Base-by-base conservation (phyloP, 2,329 filamentous ascomycete genomes). In the Colletotrichum orbiculare region DNA sequence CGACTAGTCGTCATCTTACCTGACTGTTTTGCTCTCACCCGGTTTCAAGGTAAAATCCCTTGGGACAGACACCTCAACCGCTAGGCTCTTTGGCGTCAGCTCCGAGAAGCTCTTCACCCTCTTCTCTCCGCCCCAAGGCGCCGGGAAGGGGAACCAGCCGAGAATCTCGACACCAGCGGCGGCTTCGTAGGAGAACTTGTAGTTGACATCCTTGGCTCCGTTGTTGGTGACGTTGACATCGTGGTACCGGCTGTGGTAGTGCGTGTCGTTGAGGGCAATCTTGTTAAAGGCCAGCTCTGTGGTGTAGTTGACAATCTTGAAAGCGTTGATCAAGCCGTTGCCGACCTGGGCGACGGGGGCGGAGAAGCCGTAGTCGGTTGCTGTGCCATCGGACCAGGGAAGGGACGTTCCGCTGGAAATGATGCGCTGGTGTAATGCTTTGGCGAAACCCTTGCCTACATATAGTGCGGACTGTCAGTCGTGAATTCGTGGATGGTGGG, bases 201-300 rank as follows among this genome's bases (percentile, higher is more conserved):
- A 81, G 39, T 70, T 74, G 37, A 77, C 69, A 8, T 72, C 69
- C 38, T 72, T 68, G 34, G 69, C 68, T 38, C 73, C 78, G 33
- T 72, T 72, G 69, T 82, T 82, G 47, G 72, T 76, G 59, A 82
- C 73, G 43, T 61, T 66, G n/a, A 73, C 53, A 2, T 69, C 59
- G 64, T 70, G 67, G 38, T 69, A 68, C 37, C 61, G 68, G 35
- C 72, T 71, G 64, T 82, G 78, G 65, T 79, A 69, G 39, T 74
- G 73, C 3, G 80, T 82, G 63, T 83, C 81, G 60, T 83, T 83
- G 64, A 83, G 76, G 10, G 74, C 73, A 38, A 83, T 74, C 64
- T 76, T 79, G 37, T 76, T 74, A 5, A 76, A 77, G 10, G 74
- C 73, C 37, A 83, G 69, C 11, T 70, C 66, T 2, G 78, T 79